A percentile compares a stretch with the other conserved stretches of the same genome.
phyloP scores from a whole-genome alignment of 2,329 filamentous ascomycete genomes.

The Keithomyces neogunnii region DNA sequence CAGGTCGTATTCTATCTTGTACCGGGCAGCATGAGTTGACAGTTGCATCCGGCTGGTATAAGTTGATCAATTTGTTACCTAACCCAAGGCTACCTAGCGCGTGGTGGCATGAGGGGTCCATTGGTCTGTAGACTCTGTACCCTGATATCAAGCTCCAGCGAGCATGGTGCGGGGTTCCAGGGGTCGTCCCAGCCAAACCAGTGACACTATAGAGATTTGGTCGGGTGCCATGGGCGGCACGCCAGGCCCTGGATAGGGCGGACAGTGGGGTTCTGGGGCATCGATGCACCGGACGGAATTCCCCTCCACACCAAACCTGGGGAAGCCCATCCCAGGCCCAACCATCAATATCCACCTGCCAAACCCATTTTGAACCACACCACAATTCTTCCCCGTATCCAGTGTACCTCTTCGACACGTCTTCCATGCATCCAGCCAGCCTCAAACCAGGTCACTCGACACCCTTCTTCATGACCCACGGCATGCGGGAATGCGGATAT shows the following conservation, averaged over 20 bases:
- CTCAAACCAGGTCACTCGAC: background rate
- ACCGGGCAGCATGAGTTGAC: background rate
- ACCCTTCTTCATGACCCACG: background rate
- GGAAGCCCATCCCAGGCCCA: background rate
- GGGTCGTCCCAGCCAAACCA: background rate
- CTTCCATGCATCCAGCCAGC: constrained; percentile 3
- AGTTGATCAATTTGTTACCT: background rate
- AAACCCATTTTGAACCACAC: background rate
- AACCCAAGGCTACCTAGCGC: background rate
- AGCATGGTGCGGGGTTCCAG: constrained; percentile 8
- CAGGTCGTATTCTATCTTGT: background rate
- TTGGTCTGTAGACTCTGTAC: background rate
- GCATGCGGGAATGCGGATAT: background rate
- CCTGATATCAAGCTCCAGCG: background rate
- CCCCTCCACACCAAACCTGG: background rate
- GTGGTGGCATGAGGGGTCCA: background rate
- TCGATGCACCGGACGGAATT: no score
- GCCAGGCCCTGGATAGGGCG: no score
- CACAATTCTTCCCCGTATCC: background rate
- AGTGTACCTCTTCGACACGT: background rate
- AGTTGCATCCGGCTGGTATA: background rate
- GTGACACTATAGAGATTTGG: no score
- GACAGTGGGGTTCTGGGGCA: no score
- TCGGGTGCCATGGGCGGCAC: no score
- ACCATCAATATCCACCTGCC: background rate